A percentile compares a stretch with the other conserved stretches of the same genome.
Conservation (phyloP, 805 yeast genomes). For the Spathaspora arborariae region DNA sequence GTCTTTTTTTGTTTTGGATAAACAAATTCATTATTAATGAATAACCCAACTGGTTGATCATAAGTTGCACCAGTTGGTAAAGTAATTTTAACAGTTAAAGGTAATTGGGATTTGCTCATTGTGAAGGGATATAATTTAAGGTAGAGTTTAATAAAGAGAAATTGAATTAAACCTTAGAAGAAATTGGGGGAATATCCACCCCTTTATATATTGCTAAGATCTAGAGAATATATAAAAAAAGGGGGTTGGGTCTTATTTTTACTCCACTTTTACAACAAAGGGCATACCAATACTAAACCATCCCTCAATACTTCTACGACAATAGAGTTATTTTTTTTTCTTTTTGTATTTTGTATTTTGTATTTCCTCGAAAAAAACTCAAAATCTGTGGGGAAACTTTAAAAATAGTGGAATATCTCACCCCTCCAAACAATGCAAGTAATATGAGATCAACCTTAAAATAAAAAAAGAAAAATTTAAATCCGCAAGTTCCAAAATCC, state of each 20-base stretch:
- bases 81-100: constrained; percentile 43
- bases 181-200: neutral
- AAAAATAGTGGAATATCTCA: too few relatives aligned
- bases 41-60: constrained; percentile 83
- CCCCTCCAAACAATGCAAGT: too few relatives aligned
- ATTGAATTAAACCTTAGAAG: neutral
- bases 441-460: too few relatives aligned
- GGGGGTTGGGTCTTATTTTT: neutral
- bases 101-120: constrained; percentile 16
- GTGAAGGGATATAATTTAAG: neutral
- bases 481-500: too few relatives aligned
- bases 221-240: neutral
- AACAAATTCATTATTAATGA: constrained; percentile 82
- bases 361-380: neutral
- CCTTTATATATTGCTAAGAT: neutral
- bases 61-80: constrained; percentile 72
- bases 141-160: neutral
- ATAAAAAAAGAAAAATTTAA: too few relatives aligned
- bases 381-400: too few relatives aligned
- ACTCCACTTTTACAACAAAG: neutral
- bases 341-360: neutral
- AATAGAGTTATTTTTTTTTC: neutral
- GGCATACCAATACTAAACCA: neutral
- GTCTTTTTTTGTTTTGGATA: constrained; percentile 52
- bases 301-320: neutral